These are phyloP conservation scores for Pythium apleroticum DNA, from an alignment of 352 stramenopile genomes.

Conservation along the genomic window DNA sequence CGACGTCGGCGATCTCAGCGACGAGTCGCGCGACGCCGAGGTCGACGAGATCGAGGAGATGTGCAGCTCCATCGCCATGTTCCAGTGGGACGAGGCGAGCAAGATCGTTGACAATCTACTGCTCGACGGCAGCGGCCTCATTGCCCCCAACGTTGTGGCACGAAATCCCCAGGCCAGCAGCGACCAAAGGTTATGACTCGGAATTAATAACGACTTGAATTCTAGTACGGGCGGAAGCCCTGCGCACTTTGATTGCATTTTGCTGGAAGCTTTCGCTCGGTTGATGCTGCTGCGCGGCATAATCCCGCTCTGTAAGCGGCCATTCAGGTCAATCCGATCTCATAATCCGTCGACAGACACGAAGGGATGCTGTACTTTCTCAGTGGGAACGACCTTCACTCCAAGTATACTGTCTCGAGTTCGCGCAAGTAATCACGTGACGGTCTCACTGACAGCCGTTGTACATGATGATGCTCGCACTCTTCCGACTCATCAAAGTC, in stretches of 20 bases:
- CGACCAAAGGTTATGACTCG: background rate
- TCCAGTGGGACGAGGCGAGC: conserved; percentile 6
- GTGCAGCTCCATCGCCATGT: background rate
- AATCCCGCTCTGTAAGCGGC: no score
- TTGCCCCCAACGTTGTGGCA: background rate
- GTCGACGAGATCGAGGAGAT: background rate
- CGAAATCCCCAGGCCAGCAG: background rate
- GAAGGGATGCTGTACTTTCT: background rate
- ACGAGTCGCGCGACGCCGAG: background rate
- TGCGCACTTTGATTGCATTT: no score
- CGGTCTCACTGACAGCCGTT: background rate
- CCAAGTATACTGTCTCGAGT: background rate
- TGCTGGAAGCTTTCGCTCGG: no score
- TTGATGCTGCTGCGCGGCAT: no score
- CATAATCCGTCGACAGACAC: background rate
- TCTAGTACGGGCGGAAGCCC: no score
- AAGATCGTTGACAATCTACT: conserved; percentile 9
- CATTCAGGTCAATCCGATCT: background rate
- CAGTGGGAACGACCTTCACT: background rate
- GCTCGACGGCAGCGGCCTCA: background rate
- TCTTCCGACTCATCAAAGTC: background rate
- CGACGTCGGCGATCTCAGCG: background rate
- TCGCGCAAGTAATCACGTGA: background rate
- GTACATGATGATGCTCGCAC: background rate
- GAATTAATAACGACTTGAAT: no score